Percentiles rank a stretch among this genome's conserved stretches.
These are phyloP conservation scores for Malassezia cuniculi DNA, from an alignment of 1,284 basidiomycete genomes.

Conservation along the genomic window DNA sequence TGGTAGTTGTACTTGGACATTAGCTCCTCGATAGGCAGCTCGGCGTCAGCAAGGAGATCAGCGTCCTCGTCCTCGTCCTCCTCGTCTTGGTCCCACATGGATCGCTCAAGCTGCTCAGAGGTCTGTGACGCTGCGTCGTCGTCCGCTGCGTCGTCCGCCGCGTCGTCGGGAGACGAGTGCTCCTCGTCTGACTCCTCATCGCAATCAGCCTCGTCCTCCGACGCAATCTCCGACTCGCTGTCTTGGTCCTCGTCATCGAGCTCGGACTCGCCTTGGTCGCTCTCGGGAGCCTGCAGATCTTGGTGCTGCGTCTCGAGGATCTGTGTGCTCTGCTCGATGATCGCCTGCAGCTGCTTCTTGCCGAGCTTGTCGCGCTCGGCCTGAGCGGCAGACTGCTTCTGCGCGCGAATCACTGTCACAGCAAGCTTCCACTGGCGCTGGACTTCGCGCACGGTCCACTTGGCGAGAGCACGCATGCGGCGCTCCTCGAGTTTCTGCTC, in stretches of 20 bases:
- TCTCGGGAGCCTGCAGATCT: conserved; percentile 28
- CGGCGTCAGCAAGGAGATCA: conserved; percentile 49
- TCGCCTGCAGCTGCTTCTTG: conserved; percentile 74
- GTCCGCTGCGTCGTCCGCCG: conserved; percentile 38
- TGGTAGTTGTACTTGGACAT: conserved; percentile 49
- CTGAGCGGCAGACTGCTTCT: conserved; percentile 53
- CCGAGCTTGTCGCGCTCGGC: conserved; percentile 58
- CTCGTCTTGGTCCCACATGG: conserved; percentile 41
- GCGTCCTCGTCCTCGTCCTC: conserved; percentile 50
- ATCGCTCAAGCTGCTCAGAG: conserved; percentile 43
- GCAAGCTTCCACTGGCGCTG: conserved; percentile 77
- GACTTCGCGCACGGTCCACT: conserved; percentile 59
- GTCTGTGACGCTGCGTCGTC: conserved; percentile 44
- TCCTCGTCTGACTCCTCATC: conserved; percentile 4
- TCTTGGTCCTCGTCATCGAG: conserved; percentile 8
- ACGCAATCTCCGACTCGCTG: conserved; percentile 15
- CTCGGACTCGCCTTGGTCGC: conserved; percentile 18
- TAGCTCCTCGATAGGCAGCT: conserved; percentile 51
- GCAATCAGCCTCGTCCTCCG: conserved; percentile 15
- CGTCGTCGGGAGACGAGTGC: conserved; percentile 12
- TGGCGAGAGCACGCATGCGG: conserved; percentile 57
- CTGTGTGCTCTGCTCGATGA: conserved; percentile 75
- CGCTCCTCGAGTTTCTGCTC: conserved; percentile 57
- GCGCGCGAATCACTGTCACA: conserved; percentile 66
- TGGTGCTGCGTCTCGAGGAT: conserved; percentile 60